These are phyloP conservation scores for Neofusicoccum ribis DNA, from an alignment of 2,329 filamentous ascomycete species.

Conservation along the genomic window DNA sequence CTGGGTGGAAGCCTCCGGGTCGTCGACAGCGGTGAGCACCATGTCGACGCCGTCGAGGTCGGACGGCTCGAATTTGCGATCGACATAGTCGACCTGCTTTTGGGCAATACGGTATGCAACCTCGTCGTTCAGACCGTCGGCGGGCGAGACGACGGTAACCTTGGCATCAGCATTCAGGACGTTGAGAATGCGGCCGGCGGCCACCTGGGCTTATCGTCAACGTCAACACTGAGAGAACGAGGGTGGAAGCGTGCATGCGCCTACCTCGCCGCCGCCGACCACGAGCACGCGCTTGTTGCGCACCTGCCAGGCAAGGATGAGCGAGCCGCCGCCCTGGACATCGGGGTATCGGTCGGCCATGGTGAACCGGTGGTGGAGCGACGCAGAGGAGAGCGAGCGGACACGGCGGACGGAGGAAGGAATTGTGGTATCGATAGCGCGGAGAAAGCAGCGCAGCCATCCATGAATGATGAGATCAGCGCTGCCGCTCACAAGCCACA, in stretches of 20 bases:
- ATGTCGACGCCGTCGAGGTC: slow-evolving; percentile 82
- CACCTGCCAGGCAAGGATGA: slow-evolving; percentile 96
- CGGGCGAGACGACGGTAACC: slow-evolving; percentile 82
- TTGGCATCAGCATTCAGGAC: slow-evolving; percentile 92
- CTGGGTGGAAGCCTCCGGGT: slow-evolving; percentile 81
- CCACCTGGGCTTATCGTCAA: slow-evolving; percentile 66
- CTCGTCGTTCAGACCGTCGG: slow-evolving; percentile 80
- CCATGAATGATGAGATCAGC: slow-evolving; percentile 17
- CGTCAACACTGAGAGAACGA: slow-evolving; percentile 27
- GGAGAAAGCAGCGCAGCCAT: not conserved
- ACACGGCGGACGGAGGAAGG: not conserved
- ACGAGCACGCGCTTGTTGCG: slow-evolving; percentile 87
- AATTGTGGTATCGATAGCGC: not conserved
- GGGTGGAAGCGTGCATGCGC: slow-evolving; percentile 28
- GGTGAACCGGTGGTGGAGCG: slow-evolving; percentile 24
- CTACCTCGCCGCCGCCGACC: slow-evolving; percentile 90
- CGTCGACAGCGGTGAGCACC: slow-evolving; percentile 91
- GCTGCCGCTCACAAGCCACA: slow-evolving; percentile 4
- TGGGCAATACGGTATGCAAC: slow-evolving; percentile 78
- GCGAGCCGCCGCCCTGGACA: slow-evolving; percentile 84
- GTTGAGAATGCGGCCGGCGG: slow-evolving; percentile 89
- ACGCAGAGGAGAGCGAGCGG: not conserved
- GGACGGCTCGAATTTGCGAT: slow-evolving; percentile 80
- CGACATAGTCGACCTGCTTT: slow-evolving; percentile 74
- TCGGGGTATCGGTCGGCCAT: slow-evolving; percentile 67